phyloP scores from a whole-genome alignment of 2,329 filamentous ascomycete genomes.

The Calonectria naviculata region DNA sequence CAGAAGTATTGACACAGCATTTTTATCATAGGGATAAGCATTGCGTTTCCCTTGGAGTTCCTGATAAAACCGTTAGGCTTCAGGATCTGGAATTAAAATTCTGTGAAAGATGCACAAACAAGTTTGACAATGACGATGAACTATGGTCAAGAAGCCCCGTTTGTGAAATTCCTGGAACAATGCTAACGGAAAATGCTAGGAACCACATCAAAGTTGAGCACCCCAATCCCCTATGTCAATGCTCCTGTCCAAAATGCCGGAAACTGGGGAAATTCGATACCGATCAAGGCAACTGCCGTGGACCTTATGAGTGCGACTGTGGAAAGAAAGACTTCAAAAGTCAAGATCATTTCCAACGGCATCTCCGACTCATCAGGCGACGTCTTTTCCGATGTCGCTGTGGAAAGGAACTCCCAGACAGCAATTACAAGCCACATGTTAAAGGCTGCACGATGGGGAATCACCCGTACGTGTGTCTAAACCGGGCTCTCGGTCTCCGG shows the following conservation, averaged over 20 bases:
- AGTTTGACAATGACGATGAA: not conserved
- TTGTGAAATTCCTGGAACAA: not conserved
- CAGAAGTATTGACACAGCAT: not conserved
- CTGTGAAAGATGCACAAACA: not conserved
- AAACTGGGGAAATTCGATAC: not conserved
- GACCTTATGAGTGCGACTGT: not conserved
- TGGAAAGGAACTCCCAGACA: not conserved
- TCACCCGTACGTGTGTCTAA: not conserved
- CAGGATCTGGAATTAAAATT: not conserved
- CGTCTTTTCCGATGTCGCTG: not conserved
- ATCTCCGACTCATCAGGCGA: not conserved
- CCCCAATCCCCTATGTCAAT: not conserved
- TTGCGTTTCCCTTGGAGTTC: not conserved
- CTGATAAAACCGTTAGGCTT: not conserved
- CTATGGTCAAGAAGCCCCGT: not conserved
- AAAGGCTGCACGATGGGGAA: not conserved
- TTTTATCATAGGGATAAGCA: too few species aligned
- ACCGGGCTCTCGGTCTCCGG: not conserved
- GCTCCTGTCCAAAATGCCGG: not conserved
- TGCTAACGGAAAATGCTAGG: not conserved
- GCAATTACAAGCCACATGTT: not conserved
- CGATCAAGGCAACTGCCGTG: not conserved
- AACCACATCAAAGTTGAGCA: not conserved
- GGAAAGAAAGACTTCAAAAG: not conserved
- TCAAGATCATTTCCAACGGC: not conserved